Evolutionary conservation across 176 grass and related monocot genomes (phyloP), one percentile per base, ranked within the genome.

Genomic region (Miscanthus lutarioriparius): DNA sequence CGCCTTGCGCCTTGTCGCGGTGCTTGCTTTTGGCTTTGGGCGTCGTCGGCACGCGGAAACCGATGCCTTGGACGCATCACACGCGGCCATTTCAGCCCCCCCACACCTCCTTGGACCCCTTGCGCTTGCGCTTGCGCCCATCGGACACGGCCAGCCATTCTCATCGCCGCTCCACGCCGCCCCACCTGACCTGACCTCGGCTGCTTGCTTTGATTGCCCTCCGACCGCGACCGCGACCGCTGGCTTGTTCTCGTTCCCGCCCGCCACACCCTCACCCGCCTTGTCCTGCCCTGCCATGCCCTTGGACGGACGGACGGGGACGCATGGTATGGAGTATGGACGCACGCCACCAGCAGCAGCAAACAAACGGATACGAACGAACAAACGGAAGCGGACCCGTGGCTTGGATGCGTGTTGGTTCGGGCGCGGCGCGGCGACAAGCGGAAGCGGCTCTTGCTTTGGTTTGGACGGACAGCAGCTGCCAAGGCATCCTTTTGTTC

Each of bases 1-100:
- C 58, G n/a, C 58, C 19, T 25, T 61, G 56, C 56, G 56, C 56
- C n/a, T 25, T 62, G 58, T 62, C 58, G 58, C 58, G 58, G 58
- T 62, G 58, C 23, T 62, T 62, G n/a, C n/a, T 61, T 61, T 61
- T 61, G 56, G 19, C 22, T n/a, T 10, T n/a, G 2, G 53, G 20
- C 54, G 19, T 3, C 20, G 58, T 73, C 78, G 56, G 41, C 43
- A 74, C 62, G 43, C 67, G 27, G 72, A 2, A 64, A 22, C 66
- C 23, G 66, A 78, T 83, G 48, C 48, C 20, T 89, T 89, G 88
- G 83, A 77, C 43, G 80, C 74, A 88, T 73, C 80, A 44, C 69
- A 56, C 2, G n/a, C 41, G 67, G 38, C 53, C 33, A 17, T 33
- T 8, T 67, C 26, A 35, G 33, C 3, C 33, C 33, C 33, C 33